These are phyloP conservation scores for Powellomyces hirtus DNA, from an alignment of 192 early-diverging fungal genomes.

Conservation along the genomic window DNA sequence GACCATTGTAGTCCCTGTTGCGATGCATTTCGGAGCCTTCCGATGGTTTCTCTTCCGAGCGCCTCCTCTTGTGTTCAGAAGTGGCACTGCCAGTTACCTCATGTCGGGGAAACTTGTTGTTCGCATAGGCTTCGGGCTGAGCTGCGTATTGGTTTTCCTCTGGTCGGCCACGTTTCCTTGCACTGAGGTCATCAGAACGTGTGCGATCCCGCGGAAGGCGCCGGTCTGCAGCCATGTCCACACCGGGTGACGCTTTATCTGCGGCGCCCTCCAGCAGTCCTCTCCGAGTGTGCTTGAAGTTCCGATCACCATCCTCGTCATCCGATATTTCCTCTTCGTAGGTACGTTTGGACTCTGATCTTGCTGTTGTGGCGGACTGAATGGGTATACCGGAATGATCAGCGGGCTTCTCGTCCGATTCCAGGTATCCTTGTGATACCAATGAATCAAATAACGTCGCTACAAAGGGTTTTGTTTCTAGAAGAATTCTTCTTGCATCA, in stretches of 20 bases:
- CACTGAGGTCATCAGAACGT: background rate
- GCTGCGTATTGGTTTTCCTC: background rate
- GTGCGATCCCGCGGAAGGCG: background rate
- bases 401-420: too few relatives aligned
- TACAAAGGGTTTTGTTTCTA: conserved; percentile 72
- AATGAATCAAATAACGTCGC: conserved; percentile 55
- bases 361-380: too few relatives aligned
- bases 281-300: conserved; percentile 64
- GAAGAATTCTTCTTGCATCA: background rate
- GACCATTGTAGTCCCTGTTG: conserved; percentile 1
- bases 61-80: conserved; percentile 4
- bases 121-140: background rate
- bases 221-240: background rate
- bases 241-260: background rate
- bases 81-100: background rate
- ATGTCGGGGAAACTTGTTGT: conserved; percentile 1
- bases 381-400: too few relatives aligned
- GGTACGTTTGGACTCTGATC: background rate
- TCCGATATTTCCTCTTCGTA: conserved; percentile 50
- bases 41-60: conserved; percentile 24
- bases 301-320: conserved; percentile 70
- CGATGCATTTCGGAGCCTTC: conserved; percentile 5
- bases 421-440: conserved; percentile 44
- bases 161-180: background rate
- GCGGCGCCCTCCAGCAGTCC: background rate